Base-by-base conservation (phyloP, 768 basidiomycete genomes). In the Hygrocybe punicea region DNA sequence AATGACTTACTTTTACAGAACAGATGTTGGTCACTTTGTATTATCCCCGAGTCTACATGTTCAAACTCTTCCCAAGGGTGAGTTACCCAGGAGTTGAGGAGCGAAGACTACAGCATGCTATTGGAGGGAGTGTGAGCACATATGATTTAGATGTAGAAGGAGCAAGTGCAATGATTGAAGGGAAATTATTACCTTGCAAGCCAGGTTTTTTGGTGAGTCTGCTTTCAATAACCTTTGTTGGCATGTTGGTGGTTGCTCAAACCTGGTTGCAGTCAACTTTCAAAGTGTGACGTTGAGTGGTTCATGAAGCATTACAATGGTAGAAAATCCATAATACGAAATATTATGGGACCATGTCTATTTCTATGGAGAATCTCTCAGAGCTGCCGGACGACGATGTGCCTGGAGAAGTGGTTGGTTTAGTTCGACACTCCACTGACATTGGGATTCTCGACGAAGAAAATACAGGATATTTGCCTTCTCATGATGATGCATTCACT, bases 81-180 rank as follows among this genome's bases (percentile, higher is more conserved):
- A 52, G 56, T 76, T 60, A 49, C 73, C 73, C 1, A 74, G 74
- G 46, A 36, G 59, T 0, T 47, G 52, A 8, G 56, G 58, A 5
- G 46, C 56, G 1, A 1, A 23, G 9, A 0, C 23, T 69, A 10
- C 60, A 71, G 35, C 24, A 47, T 0, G 68, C 67, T 0, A 58
- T 76, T 36, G 29, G 52, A 25, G 76, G 75, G 0, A 77, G 73
- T 51, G 72, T 77, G 0, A 72, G 68, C 0, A 70, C 69, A 8
- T 73, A 69, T 40, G 21, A 56, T 1, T 53, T 71, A 13, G 63
- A 70, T 25, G 57, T 52, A n/a, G n/a, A n/a, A n/a, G n/a, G n/a
- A n/a, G n/a, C n/a, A n/a, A n/a, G n/a, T n/a, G n/a, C n/a, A n/a
- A n/a, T n/a, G n/a, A n/a, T n/a, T n/a, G n/a, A n/a, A n/a, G n/a